phyloP scores from a whole-genome alignment of 2,329 filamentous ascomycete species.

The Aureobasidium musti region DNA sequence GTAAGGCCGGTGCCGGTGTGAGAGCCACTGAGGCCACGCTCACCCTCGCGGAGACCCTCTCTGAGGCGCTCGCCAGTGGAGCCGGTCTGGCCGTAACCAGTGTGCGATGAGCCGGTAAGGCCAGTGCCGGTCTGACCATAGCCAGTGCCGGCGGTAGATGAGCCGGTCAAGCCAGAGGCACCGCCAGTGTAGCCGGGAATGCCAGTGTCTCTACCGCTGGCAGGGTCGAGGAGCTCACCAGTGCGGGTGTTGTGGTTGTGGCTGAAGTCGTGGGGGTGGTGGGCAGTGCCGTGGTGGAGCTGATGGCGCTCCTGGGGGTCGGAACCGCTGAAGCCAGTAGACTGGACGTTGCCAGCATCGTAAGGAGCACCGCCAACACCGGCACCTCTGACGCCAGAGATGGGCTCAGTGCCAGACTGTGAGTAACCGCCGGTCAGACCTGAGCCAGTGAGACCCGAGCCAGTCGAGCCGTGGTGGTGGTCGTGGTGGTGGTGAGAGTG shows the following conservation, averaged over 20 bases:
- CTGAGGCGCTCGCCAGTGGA: background rate
- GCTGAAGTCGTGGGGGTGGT: constrained; percentile 15
- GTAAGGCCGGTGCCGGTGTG: constrained; percentile 6
- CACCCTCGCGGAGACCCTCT: constrained; percentile 11
- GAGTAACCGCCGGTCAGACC: constrained; percentile 1
- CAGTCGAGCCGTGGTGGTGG: constrained; percentile 19
- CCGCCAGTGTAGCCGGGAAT: constrained; percentile 22
- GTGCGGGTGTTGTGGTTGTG: constrained; percentile 27
- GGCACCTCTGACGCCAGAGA: constrained; percentile 21
- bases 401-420: constrained; percentile 25
- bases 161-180: constrained; percentile 1
- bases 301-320: constrained; percentile 17
- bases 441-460: background rate
- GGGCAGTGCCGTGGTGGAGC: constrained; percentile 23
- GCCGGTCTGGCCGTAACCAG: background rate
- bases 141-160: background rate
- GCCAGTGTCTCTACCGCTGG: constrained; percentile 24
- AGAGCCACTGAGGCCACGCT: constrained; percentile 5
- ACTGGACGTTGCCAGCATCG: constrained; percentile 18
- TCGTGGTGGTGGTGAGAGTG: background rate
- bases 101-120: too few species aligned
- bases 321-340: background rate
- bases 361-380: constrained; percentile 25
- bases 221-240: constrained; percentile 21
- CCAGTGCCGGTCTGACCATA: background rate